Evolutionary conservation across 2,329 filamentous ascomycete species (phyloP).

Genomic region (Alternaria brassicicola): DNA sequence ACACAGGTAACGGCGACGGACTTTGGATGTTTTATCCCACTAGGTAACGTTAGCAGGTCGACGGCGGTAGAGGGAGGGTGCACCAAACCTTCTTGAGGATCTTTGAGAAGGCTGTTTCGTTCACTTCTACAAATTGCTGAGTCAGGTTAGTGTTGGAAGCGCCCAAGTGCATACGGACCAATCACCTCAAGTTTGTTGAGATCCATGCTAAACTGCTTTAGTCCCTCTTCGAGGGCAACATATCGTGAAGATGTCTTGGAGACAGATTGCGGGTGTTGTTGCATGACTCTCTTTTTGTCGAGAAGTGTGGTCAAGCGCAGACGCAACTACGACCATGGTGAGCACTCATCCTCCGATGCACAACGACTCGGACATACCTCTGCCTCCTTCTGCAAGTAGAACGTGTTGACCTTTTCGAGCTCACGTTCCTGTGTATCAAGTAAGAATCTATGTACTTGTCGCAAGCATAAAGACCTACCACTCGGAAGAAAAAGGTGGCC

Average conservation of each 20-base stretch:
- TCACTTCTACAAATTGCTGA: constrained; percentile 96
- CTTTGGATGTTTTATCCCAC: constrained; percentile 99
- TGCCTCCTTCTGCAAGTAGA: constrained; percentile 97
- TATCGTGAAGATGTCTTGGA: constrained; percentile 93
- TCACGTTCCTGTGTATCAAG: constrained; percentile 76
- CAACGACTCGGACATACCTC: constrained; percentile 68
- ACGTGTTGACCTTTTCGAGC: constrained; percentile 96
- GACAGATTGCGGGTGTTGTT: constrained; percentile 75
- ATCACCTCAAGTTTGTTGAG: constrained; percentile 84
- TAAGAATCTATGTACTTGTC: constrained; percentile 10
- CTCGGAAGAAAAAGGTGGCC: constrained; percentile 96
- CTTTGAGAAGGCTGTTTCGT: constrained; percentile 96
- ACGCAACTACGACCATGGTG: constrained; percentile 72
- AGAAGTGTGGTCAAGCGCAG: constrained; percentile 88
- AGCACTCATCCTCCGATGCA: constrained; percentile 16
- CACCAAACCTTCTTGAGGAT: constrained; percentile 85
- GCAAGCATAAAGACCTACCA: constrained; percentile 64
- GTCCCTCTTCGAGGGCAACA: constrained; percentile 92
- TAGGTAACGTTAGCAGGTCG: constrained; percentile 51
- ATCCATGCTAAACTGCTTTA: constrained; percentile 95
- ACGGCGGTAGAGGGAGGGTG: not conserved
- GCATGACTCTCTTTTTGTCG: constrained; percentile 92
- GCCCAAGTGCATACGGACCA: constrained; percentile 22
- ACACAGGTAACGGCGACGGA: constrained; percentile 44
- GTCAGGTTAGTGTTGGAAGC: constrained; percentile 33